Base-by-base conservation (phyloP, 345 rosid genomes). In the Citrus sp. region DNA sequence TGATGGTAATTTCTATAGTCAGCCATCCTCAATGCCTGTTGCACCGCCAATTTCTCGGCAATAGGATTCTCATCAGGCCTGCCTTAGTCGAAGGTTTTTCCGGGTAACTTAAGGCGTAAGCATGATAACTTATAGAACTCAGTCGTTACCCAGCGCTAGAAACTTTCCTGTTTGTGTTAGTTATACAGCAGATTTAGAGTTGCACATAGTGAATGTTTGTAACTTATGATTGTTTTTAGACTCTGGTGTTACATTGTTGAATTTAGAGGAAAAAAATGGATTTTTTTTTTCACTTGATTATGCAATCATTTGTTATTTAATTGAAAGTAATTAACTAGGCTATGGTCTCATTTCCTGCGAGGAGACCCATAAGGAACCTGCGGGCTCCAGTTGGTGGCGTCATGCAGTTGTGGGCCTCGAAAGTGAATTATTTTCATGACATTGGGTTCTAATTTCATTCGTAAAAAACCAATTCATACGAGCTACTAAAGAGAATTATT, bases 31-130 rank as follows among this genome's bases (percentile, higher is more conserved):
- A 6, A 68, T 89, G 81, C 90, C 93, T 10, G 82, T 83, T 75
- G 89, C 85, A 12, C 97, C 85, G 16, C 97, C 98, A 13, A 80
- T 93, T 71, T 84, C 93, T 60, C 87, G 94, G 62, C 96, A 92
- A 63, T 93, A 93, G 86, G 60, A 34, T 70, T 38, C 69, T 34
- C 9, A 30, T 28, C 14, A 37, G 14, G 78, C 16, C 51, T 73
- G 66, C 58, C 37, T 7, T 61, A 25, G 4, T 37, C 28, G 70
- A 35, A 30, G 58, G 76, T 66, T 69, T 75, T 73, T 22, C 78
- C 13, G 8, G 34, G 71, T 37, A 42, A 46, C 71, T 21, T 1
- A 10, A 22, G 28, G n/a, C 27, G 2, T 18, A 28, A 28, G 62
- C 40, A 51, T 24, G 40, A 66, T 24, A 72, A 37, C 84, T 79